phyloP scores from a whole-genome alignment of 495 filamentous ascomycete species.

The Aspergillus avenaceus region DNA sequence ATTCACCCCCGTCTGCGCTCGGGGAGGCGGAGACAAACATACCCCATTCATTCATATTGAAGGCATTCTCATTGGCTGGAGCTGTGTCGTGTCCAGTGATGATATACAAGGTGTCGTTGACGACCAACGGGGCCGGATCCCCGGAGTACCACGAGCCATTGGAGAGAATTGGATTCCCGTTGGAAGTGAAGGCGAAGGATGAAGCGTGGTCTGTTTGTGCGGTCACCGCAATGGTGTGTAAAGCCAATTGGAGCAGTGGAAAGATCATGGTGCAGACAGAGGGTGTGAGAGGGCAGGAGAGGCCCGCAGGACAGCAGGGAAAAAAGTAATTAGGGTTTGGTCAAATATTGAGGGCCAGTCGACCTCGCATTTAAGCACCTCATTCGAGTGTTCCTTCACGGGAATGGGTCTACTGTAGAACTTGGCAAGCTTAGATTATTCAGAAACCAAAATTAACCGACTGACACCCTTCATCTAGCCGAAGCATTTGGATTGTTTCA shows the following conservation, averaged over 20 bases:
- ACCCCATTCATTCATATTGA: conserved; percentile 2
- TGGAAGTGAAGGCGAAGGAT: background rate
- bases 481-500: too few relatives aligned
- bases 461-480: too few relatives aligned
- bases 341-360: background rate
- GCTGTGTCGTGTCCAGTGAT: conserved; percentile 2
- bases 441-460: background rate
- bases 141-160: background rate
- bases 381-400: background rate
- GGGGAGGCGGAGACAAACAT: background rate
- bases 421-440: too few relatives aligned
- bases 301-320: background rate
- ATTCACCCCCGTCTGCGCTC: background rate
- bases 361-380: background rate
- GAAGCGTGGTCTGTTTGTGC: background rate
- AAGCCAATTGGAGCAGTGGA: background rate
- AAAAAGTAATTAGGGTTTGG: background rate
- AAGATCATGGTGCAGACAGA: background rate
- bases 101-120: conserved; percentile 1
- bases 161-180: conserved; percentile 1
- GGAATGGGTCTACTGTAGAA: background rate
- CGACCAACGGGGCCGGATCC: background rate
- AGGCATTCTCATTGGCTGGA: background rate
- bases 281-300: too few relatives aligned
- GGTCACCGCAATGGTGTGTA: background rate